Evolutionary conservation across 2,329 filamentous ascomycete species (phyloP), one percentile per base, ranked within the genome.

Genomic region (Aspergillus sp.): DNA sequence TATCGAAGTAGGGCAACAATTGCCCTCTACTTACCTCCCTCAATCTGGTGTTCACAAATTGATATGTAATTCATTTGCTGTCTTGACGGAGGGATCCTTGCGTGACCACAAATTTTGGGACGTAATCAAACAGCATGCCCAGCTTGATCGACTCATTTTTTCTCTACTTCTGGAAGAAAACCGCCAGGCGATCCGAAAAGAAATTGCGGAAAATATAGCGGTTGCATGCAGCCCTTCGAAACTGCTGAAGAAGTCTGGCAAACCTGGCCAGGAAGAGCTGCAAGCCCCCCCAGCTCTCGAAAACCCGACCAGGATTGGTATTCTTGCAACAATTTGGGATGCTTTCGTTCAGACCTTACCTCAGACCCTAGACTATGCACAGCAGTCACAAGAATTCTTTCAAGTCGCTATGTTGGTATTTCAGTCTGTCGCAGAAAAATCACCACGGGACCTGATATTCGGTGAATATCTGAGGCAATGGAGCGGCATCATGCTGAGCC

Each of bases 81-180:
- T 71, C 9, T 57, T 79, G 4, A 60, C 76, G 8, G 74, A 78
- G 54, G 69, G 67, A 2, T 74, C 74, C 6, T 58, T 74, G 40
- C 67, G 73, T 35, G 74, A 71, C 47, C 52, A 63, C 27, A 52
- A 56, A 3, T 64, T 78, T 38, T 79, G 76, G 75, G 47, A 58
- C 4, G 53, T 61, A 29, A 65, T 74, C 42, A 69, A 69, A 31
- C 46, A 61, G 8, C 60, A 68, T 34, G 53, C 63, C 2, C 54
- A 64, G 26, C 66, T 65, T 37, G 63, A 64, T 13, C 43, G 57
- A 7, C 54, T 76, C 8, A 49, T 77, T 8, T 57, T 58, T 32
- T 64, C 64, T 5, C 54, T 76, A 5, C 56, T 77, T 12, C 52
- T 77, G 11, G 59, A 68, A 19, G 73, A 78, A 49, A 46, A 45